A percentile compares a stretch with the other conserved stretches of the same genome.
These are phyloP conservation scores for Vitis labrusca DNA, from an alignment of 164 flowering plant species.

Conservation along the genomic window DNA sequence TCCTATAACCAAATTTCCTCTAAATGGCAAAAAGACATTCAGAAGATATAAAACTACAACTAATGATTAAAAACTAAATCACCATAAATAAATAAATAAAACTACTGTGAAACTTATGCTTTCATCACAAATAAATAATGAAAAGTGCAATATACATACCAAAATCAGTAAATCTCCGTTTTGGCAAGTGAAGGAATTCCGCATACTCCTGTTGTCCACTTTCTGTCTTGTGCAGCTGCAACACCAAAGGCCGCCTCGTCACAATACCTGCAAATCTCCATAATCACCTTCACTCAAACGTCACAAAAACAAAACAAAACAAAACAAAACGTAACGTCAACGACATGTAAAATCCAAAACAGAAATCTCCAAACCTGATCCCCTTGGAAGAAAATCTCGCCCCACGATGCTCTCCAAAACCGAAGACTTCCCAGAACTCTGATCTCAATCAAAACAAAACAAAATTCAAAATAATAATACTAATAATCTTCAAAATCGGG, in stretches of 20 bases:
- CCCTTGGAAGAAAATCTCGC: constrained; percentile 81
- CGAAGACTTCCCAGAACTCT: constrained; percentile 90
- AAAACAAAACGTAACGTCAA: not conserved
- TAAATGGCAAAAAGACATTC: not conserved
- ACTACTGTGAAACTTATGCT: no score
- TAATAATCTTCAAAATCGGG: not conserved
- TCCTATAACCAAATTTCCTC: no score
- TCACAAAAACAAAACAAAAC: not conserved
- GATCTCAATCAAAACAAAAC: constrained; percentile 18
- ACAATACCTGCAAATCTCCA: constrained; percentile 58
- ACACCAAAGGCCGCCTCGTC: constrained; percentile 43
- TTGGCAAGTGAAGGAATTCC: constrained; percentile 46
- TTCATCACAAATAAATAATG: no score
- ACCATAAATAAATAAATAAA: no score
- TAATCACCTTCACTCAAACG: no score
- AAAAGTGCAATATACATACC: constrained; percentile 14
- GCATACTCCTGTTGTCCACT: constrained; percentile 36
- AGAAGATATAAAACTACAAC: not conserved
- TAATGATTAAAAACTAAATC: no score
- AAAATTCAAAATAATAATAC: not conserved
- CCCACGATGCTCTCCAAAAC: constrained; percentile 87
- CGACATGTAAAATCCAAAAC: not conserved
- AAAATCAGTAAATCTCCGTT: constrained; percentile 35
- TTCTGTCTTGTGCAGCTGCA: constrained; percentile 46
- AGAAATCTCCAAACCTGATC: constrained; percentile 56